phyloP scores from a whole-genome alignment of 164 flowering plant genomes.

The Akebia trifoliata region DNA sequence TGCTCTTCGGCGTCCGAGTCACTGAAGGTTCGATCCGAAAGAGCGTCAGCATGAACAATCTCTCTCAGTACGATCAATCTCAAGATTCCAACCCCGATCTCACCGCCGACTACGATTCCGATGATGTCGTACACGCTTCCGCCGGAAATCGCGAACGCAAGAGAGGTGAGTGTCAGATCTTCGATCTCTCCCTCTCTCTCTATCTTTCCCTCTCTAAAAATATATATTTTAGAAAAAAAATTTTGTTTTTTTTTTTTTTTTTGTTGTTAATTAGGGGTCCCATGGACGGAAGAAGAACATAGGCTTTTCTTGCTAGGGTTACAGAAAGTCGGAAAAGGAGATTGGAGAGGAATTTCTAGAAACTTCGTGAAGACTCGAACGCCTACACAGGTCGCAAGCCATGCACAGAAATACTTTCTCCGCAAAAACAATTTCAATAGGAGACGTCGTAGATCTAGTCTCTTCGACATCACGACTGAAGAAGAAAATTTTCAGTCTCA shows the following conservation, averaged over 20 bases:
- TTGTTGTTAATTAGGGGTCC: constrained; percentile 45
- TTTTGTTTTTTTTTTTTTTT: not conserved
- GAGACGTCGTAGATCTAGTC: constrained; percentile 82
- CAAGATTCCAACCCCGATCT: constrained; percentile 15
- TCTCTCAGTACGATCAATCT: constrained; percentile 67
- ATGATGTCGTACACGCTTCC: constrained; percentile 76
- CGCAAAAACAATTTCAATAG: constrained; percentile 60
- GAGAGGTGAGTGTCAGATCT: constrained; percentile 47
- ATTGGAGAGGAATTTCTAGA: constrained; percentile 92
- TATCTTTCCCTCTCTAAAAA: not conserved
- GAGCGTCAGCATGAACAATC: constrained; percentile 69
- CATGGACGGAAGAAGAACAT: constrained; percentile 97
- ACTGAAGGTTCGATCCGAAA: constrained; percentile 68
- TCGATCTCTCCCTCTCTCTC: not conserved
- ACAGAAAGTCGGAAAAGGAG: constrained; percentile 88
- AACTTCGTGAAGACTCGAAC: constrained; percentile 87
- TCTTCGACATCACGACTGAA: constrained; percentile 76
- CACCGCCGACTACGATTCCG: constrained; percentile 74
- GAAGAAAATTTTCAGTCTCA: constrained; percentile 10
- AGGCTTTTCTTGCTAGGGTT: constrained; percentile 64
- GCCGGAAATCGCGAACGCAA: constrained; percentile 73
- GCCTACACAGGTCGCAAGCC: constrained; percentile 94
- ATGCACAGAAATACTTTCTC: constrained; percentile 91
- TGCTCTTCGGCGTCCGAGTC: constrained; percentile 84
- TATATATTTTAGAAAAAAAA: not conserved